Percentiles rank a stretch among this genome's conserved stretches.
Evolutionary conservation across 169 alveolate species (phyloP).

Genomic region (Plasmodium gaboni): DNA sequence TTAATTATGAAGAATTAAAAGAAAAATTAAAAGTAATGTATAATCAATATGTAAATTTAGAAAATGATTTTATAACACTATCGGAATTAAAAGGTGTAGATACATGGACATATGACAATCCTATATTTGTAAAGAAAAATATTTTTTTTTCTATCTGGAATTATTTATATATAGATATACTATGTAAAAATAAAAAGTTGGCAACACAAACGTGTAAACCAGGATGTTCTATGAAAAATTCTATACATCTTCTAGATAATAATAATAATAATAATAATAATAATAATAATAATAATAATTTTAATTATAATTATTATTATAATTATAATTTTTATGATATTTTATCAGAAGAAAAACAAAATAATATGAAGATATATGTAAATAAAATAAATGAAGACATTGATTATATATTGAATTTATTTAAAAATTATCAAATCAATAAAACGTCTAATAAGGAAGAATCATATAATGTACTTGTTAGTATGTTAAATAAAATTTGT

Average conservation of each 20-base stretch:
- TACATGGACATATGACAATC: constrained; percentile 2
- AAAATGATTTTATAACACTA: constrained; percentile 44
- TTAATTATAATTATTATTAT: too few species aligned
- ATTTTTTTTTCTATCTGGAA: constrained; percentile 37
- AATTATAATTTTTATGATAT: background rate
- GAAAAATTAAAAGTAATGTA: background rate
- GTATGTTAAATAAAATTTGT: background rate
- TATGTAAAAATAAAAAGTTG: background rate
- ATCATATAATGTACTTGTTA: too few species aligned
- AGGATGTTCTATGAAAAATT: background rate
- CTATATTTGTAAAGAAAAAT: constrained; percentile 7
- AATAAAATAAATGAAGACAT: background rate
- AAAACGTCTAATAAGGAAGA: background rate
- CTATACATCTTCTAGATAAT: background rate
- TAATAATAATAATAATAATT: too few species aligned
- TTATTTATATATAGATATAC: constrained; percentile 44
- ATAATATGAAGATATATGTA: background rate
- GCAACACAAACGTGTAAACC: background rate
- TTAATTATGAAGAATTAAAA: constrained; percentile 24
- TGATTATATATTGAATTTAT: background rate
- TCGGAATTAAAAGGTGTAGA: constrained; percentile 3
- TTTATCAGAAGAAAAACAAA: background rate
- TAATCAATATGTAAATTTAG: constrained; percentile 58
- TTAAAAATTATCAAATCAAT: background rate
- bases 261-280: too few species aligned